Conservation (phyloP, 2,329 filamentous ascomycete genomes). For the Colletotrichum theobromicola region DNA sequence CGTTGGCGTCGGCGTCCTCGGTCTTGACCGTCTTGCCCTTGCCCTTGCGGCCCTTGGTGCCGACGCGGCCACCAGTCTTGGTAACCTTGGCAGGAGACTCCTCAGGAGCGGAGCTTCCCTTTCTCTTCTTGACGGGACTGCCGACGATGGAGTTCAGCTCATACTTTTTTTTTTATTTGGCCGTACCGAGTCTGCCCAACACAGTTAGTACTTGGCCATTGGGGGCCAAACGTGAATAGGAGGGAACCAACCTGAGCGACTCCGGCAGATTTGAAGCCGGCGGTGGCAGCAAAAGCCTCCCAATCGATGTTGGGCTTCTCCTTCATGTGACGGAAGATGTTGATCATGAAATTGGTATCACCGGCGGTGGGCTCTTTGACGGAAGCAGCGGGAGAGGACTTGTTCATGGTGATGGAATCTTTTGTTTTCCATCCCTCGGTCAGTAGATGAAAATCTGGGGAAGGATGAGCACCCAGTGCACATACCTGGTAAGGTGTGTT, state of each 20-base stretch:
- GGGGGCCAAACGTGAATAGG: background rate
- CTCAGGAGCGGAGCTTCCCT: background rate
- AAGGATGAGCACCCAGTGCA: background rate
- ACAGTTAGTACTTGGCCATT: background rate
- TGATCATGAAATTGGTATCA: slow-evolving; percentile 50
- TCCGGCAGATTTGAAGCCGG: slow-evolving; percentile 49
- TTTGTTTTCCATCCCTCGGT: background rate
- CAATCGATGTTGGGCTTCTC: slow-evolving; percentile 54
- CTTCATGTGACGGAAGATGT: slow-evolving; percentile 47
- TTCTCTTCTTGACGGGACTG: background rate
- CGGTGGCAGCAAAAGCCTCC: slow-evolving; percentile 46
- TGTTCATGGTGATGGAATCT: slow-evolving; percentile 29
- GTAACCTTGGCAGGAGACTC: slow-evolving; percentile 10
- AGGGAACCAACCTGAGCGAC: slow-evolving; percentile 46
- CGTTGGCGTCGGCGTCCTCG: slow-evolving; percentile 6
- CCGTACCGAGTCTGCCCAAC: slow-evolving; percentile 47
- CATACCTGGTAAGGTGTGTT: background rate
- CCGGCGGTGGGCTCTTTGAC: slow-evolving; percentile 41
- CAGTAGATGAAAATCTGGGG: background rate
- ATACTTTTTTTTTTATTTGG: slow-evolving; percentile 53
- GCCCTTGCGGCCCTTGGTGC: slow-evolving; percentile 23
- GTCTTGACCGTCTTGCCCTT: slow-evolving; percentile 23
- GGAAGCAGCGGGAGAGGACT: slow-evolving; percentile 1
- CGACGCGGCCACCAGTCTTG: slow-evolving; percentile 21
- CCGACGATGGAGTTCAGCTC: slow-evolving; percentile 25